Conservation (phyloP, 768 basidiomycete species). For the Leccinum aurantiacum region DNA sequence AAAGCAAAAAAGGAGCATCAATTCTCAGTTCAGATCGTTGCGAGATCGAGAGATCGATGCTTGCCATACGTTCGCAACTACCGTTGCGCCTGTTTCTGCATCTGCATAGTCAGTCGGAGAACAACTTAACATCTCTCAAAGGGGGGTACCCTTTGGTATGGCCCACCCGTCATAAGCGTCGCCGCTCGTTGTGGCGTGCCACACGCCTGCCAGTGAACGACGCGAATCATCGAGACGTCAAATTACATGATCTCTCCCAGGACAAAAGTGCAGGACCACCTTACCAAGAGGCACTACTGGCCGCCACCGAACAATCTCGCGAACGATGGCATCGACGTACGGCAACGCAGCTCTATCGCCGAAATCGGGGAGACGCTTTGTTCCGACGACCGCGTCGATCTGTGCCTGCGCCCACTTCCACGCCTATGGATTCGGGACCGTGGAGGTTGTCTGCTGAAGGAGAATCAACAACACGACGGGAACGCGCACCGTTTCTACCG, state of each 20-base stretch:
- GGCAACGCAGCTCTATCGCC: not conserved
- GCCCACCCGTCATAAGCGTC: constrained; percentile 28
- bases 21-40: not conserved
- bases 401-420: not conserved
- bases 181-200: constrained; percentile 19
- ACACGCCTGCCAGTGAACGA: constrained; percentile 12
- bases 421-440: not conserved
- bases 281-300: not conserved
- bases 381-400: not conserved
- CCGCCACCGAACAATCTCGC: not conserved
- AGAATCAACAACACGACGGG: not conserved
- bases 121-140: not conserved
- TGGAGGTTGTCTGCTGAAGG: not conserved
- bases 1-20: not conserved
- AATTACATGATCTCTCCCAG: not conserved
- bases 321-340: not conserved
- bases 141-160: constrained; percentile 32
- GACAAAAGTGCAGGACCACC: not conserved
- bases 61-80: constrained; percentile 15
- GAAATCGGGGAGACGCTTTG: not conserved
- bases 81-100: constrained; percentile 5
- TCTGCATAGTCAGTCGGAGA: not conserved
- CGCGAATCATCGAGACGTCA: not conserved
- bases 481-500: not conserved
- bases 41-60: not conserved